Base-by-base conservation (phyloP, 1,139 yeast genomes). In the Yamadazyma buinensis region DNA sequence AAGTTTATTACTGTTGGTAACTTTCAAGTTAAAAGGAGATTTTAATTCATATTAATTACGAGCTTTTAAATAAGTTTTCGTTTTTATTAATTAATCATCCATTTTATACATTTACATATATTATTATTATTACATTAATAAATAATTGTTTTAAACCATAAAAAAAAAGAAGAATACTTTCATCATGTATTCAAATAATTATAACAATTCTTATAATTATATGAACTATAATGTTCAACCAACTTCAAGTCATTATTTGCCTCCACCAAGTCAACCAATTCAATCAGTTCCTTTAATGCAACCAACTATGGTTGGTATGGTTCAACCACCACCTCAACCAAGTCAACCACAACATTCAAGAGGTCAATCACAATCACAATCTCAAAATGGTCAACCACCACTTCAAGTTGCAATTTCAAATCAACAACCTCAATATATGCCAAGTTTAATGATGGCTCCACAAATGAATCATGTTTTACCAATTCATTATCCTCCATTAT, bases 31-130 rank as follows among this genome's bases (percentile, higher is more conserved):
- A n/a, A n/a, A n/a, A n/a, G n/a, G n/a, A n/a, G n/a, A n/a, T n/a
- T 17, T 17, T 17, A 5, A 17, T 17, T 17, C 7, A 10, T 17
- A 17, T 27, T 27, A 6, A n/a, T 30, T 30, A 43, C 66, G 70
- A 64, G 62, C 71, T 65, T 63, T 64, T 65, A 52, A 58, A 51
- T 65, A 64, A 65, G 71, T 59, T 44, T 39, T 63, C 68, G 67
- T 58, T 48, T 15, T 25, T 25, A 25, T 23, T 23, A n/a, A n/a
- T 22, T 23, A 17, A 17, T 17, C 19, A 17, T 17, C 7, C 19
- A 17, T 17, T 17, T 17, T 17, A 17, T 17, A 5, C 7, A 17
- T 17, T 17, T 5, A 5, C 19, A 17, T 17, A 17, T 17, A 17
- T 5, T 17, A 17, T 7, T 5, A 17, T 17, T 17, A 17, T 7